These are phyloP conservation scores for Paracoccidioides brasiliensis DNA, from an alignment of 2,329 filamentous ascomycete species.

Conservation along the genomic window DNA sequence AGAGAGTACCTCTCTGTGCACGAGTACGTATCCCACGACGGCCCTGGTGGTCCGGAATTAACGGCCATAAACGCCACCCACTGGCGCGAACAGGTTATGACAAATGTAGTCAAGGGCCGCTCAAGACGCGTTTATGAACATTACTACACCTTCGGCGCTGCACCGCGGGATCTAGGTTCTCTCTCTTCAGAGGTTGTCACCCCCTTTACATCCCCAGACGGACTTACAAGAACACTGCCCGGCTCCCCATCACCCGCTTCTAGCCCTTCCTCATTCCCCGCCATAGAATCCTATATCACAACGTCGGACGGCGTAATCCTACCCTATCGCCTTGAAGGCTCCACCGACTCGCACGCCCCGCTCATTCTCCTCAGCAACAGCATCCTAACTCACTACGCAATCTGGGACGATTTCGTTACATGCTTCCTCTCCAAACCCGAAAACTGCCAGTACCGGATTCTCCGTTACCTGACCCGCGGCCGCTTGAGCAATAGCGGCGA, in stretches of 20 bases:
- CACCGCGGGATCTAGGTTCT: constrained; percentile 52
- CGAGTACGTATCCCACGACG: constrained; percentile 57
- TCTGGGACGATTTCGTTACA: constrained; percentile 65
- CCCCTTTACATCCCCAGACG: constrained; percentile 44
- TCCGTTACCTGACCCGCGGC: constrained; percentile 68
- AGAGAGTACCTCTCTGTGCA: constrained; percentile 54
- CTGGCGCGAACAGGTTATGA: constrained; percentile 47
- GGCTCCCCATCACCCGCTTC: constrained; percentile 19
- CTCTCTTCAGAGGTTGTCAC: constrained; percentile 39
- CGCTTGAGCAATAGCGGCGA: constrained; percentile 35
- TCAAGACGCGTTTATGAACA: constrained; percentile 52
- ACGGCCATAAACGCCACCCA: constrained; percentile 50
- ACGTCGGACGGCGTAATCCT: constrained; percentile 55
- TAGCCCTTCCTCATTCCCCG: constrained; percentile 31
- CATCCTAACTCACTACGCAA: constrained; percentile 61
- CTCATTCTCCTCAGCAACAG: constrained; percentile 68
- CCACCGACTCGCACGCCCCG: constrained; percentile 50
- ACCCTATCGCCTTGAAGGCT: constrained; percentile 65
- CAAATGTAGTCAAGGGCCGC: constrained; percentile 45
- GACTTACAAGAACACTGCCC: constrained; percentile 43
- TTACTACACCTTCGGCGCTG: constrained; percentile 69
- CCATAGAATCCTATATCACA: constrained; percentile 55
- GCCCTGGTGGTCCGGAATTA: constrained; percentile 51
- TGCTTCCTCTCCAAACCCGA: constrained; percentile 42
- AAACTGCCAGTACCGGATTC: constrained; percentile 52